Percentiles rank a stretch among this genome's conserved stretches.
Evolutionary conservation across 1,139 yeast genomes (phyloP).

Genomic region (Torulaspora globosa): DNA sequence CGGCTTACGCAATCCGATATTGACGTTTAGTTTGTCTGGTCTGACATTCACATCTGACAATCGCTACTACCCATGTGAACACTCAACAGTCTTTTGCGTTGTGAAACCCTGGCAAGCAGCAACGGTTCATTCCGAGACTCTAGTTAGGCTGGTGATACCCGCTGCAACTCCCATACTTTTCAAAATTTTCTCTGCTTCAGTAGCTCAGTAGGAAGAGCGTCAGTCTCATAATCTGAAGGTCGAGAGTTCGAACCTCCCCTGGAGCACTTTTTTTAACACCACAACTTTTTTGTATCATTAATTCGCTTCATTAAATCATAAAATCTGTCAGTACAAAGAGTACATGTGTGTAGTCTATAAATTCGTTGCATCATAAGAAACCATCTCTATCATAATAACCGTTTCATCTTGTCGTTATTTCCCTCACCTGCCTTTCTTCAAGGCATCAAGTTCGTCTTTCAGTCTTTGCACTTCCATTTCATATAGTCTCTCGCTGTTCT

Average conservation of each 20-base stretch:
- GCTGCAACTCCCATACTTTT: too few relatives aligned
- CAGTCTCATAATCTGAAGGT: slow-evolving; percentile 50
- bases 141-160: too few relatives aligned
- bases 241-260: slow-evolving; percentile 55
- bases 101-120: too few relatives aligned
- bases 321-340: slow-evolving; percentile 5
- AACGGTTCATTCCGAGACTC: too few relatives aligned
- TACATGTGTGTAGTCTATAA: slow-evolving; percentile 6
- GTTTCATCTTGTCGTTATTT: slow-evolving; percentile 1
- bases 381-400: slow-evolving; percentile 11
- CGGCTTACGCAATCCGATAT: too few relatives aligned
- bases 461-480: slow-evolving; percentile 36
- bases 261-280: slow-evolving; percentile 40
- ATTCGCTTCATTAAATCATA: not conserved
- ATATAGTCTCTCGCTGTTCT: slow-evolving; percentile 42
- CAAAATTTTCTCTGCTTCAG: slow-evolving; percentile 34
- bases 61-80: too few relatives aligned
- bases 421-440: slow-evolving; percentile 7
- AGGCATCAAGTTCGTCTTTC: slow-evolving; percentile 32
- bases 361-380: slow-evolving; percentile 9
- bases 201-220: slow-evolving; percentile 50
- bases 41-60: too few relatives aligned
- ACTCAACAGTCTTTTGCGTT: too few relatives aligned
- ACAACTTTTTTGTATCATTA: slow-evolving; percentile 16
- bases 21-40: too few relatives aligned